These are phyloP conservation scores for Suillus sp. DNA, from an alignment of 768 basidiomycete species.

Conservation along the genomic window DNA sequence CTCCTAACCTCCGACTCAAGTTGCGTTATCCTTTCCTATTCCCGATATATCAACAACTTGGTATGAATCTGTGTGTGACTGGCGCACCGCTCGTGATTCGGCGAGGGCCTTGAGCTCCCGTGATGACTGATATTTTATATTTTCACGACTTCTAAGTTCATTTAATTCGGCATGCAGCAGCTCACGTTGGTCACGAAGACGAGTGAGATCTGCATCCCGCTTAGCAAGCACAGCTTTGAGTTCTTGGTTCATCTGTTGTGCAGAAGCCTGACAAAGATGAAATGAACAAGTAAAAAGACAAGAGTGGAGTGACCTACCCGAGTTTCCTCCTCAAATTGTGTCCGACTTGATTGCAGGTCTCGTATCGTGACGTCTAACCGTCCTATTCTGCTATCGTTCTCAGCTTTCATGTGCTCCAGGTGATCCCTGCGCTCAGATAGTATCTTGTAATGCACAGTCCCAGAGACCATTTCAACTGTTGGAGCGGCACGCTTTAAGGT, in stretches of 20 bases:
- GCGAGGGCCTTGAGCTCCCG: slow-evolving; percentile 68
- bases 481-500: slow-evolving; percentile 22
- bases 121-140: slow-evolving; percentile 54
- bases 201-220: slow-evolving; percentile 64
- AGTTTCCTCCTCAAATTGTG: slow-evolving; percentile 48
- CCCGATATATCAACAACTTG: slow-evolving; percentile 16
- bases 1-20: slow-evolving; percentile 74
- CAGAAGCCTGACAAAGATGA: slow-evolving; percentile 35
- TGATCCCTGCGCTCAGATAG: slow-evolving; percentile 56
- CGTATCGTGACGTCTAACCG: slow-evolving; percentile 49
- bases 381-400: slow-evolving; percentile 40
- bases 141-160: slow-evolving; percentile 70
- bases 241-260: slow-evolving; percentile 60
- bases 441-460: slow-evolving; percentile 55
- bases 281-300: slow-evolving; percentile 17
- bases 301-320: slow-evolving; percentile 39
- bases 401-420: slow-evolving; percentile 45
- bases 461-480: slow-evolving; percentile 47
- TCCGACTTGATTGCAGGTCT: slow-evolving; percentile 40
- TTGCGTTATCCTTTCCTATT: slow-evolving; percentile 70
- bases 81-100: slow-evolving; percentile 56
- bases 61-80: slow-evolving; percentile 5
- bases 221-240: slow-evolving; percentile 60
- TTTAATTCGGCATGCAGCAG: slow-evolving; percentile 61
- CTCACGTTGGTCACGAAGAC: slow-evolving; percentile 74